These are phyloP conservation scores for Suhomyces tanzawaensis DNA, from an alignment of 805 yeast genomes.

Conservation along the genomic window DNA sequence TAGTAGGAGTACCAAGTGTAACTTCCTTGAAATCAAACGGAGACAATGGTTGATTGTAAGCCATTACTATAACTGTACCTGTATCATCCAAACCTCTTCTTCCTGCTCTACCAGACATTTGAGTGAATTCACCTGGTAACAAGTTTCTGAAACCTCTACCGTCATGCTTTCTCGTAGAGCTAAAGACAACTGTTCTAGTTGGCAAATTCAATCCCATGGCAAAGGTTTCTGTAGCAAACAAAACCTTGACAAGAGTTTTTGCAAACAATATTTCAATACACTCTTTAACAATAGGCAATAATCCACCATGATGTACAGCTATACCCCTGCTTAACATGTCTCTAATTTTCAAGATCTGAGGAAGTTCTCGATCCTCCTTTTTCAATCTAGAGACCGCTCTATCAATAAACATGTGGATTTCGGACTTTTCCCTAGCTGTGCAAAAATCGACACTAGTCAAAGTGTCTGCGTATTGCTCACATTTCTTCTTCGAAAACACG, in stretches of 20 bases:
- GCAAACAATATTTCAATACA: conserved; percentile 90
- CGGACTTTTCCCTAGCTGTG: conserved; percentile 81
- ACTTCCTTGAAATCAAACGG: conserved; percentile 69
- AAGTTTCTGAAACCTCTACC: conserved; percentile 79
- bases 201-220: conserved; percentile 98
- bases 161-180: conserved; percentile 84
- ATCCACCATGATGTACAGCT: conserved; percentile 94
- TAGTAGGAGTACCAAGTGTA: conserved; percentile 85
- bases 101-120: conserved; percentile 99
- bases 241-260: conserved; percentile 77
- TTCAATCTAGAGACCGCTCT: conserved; percentile 79
- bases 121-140: conserved; percentile 95
- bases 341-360: conserved; percentile 81
- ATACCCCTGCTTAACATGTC: conserved; percentile 87
- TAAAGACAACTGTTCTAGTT: conserved; percentile 92
- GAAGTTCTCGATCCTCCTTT: conserved; percentile 88
- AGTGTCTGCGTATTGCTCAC: conserved; percentile 89
- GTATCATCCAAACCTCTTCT: conserved; percentile 91
- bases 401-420: conserved; percentile 90
- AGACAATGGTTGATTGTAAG: conserved; percentile 64
- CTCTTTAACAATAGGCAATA: conserved; percentile 89
- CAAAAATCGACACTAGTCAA: conserved; percentile 74
- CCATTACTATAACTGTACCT: conserved; percentile 93
- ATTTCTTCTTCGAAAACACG: conserved; percentile 89
- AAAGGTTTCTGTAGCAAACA: conserved; percentile 97